A percentile compares a stretch with the other conserved stretches of the same genome.
These are phyloP conservation scores for Malus orientalis DNA, from an alignment of 306 rosid species.

Conservation along the genomic window DNA sequence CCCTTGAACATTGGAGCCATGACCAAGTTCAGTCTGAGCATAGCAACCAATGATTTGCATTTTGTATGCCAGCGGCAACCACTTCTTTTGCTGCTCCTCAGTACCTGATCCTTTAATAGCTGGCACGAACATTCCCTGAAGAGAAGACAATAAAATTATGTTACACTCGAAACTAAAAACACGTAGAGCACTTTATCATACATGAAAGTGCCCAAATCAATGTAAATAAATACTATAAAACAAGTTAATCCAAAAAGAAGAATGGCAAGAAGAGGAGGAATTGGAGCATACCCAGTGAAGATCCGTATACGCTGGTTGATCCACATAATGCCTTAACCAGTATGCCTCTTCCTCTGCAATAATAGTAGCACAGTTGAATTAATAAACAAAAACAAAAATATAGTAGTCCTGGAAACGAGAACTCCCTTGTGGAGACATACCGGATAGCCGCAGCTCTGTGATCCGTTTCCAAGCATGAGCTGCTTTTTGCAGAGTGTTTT, in stretches of 20 bases:
- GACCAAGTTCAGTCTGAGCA: conserved; percentile 99
- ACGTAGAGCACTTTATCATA: background rate
- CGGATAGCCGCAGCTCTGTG: conserved; percentile 67
- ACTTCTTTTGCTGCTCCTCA: conserved; percentile 83
- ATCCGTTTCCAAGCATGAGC: conserved; percentile 85
- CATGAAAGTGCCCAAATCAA: background rate
- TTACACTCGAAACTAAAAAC: conserved; percentile 1
- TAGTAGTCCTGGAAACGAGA: background rate
- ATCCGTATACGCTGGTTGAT: conserved; percentile 80
- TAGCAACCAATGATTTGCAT: conserved; percentile 98
- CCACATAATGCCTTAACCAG: conserved; percentile 59
- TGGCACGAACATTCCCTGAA: conserved; percentile 92
- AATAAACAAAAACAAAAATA: background rate
- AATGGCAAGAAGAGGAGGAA: conserved; percentile 7
- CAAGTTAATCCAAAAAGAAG: background rate
- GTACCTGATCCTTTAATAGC: conserved; percentile 82
- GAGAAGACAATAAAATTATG: conserved; percentile 9
- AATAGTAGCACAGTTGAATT: conserved; percentile 4
- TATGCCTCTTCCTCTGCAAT: conserved; percentile 74
- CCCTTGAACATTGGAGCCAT: conserved; percentile 98
- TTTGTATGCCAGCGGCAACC: conserved; percentile 83
- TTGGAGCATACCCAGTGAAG: conserved; percentile 83
- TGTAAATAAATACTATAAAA: background rate
- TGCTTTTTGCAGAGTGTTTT: conserved; percentile 70
- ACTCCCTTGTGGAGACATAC: conserved; percentile 22